Evolutionary conservation across 2,329 filamentous ascomycete genomes (phyloP), one percentile per base, ranked within the genome.

Genomic region (Phialemonium atrogriseum): DNA sequence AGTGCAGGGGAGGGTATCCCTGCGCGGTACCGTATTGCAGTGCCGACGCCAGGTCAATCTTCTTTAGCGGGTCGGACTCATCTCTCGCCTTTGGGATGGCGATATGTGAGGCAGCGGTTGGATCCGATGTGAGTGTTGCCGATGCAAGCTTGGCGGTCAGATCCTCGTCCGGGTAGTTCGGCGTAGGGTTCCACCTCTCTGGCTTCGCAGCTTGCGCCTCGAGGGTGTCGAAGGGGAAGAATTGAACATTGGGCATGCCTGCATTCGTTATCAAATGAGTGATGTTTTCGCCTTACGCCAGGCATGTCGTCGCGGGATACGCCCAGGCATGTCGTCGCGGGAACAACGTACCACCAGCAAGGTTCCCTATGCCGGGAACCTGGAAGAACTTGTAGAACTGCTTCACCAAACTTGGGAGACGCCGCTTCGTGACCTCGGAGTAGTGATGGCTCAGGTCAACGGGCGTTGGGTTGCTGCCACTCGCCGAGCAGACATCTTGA

Each of bases 191-290:
- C 68, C 83, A 91, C 55, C 87, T 74, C 41, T 81, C 66, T 7
- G 85, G 79, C 39, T 74, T 72, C 19, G 85, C 84, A 39, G 81
- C 75, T 42, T 81, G 77, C 24, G 87, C 84, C 58, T 94, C 85
- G 40, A 95, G 75, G 1, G 86, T 91, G 48, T 95, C 87, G 57
- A 83, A 94, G 7, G 88, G 88, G 50, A 95, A 95, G 60, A 85
- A 85, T 36, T 72, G 71, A 23, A 80, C 67, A 55, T 91, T 80
- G 11, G 88, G 88, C 14, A 94, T 72, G 38, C 85, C 84, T 88
- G 12, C 5, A 17, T 12, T 9, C 9, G n/a, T 23, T 9, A 9
- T 9, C 8, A n/a, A 9, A n/a, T 23, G 9, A 23, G 21, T 23
- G 41, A 45, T 47, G 26, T 16, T 13, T 11, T 27, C 19, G 26